phyloP scores from a whole-genome alignment of 2,329 filamentous ascomycete genomes.

The Aspergillus pseudoviridinutans region DNA sequence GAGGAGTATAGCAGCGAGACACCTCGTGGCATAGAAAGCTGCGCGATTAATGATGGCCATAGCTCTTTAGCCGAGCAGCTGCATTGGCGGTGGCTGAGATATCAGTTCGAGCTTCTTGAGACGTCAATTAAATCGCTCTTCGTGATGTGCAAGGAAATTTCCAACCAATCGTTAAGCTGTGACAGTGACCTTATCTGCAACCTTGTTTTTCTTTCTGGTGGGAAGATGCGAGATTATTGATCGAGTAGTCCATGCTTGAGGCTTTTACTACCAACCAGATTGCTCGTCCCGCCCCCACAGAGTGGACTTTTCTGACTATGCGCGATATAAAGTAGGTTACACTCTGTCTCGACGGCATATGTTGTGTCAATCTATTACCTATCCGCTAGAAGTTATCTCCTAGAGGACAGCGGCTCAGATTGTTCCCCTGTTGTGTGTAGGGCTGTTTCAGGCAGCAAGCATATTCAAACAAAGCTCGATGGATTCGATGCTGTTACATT shows the following conservation, averaged over 20 bases:
- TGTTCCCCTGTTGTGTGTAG: not conserved
- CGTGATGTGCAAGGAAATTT: not conserved
- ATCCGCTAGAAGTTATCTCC: not conserved
- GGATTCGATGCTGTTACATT: not conserved
- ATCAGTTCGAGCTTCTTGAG: not conserved
- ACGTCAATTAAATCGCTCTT: not conserved
- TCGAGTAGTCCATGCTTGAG: not conserved
- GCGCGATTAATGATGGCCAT: not conserved
- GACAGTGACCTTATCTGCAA: not conserved
- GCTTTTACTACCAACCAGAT: not conserved
- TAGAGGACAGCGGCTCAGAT: not conserved
- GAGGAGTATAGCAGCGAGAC: not conserved
- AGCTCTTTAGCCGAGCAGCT: not conserved
- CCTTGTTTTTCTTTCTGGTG: not conserved
- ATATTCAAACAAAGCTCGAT: not conserved
- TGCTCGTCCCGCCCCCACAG: too few relatives aligned
- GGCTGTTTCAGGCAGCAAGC: not conserved
- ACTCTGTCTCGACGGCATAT: not conserved
- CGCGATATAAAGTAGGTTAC: not conserved
- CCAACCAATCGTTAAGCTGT: not conserved
- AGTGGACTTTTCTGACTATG: not conserved
- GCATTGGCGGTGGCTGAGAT: not conserved
- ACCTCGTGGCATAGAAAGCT: not conserved
- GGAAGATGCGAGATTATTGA: not conserved
- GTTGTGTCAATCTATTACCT: not conserved